Evolutionary conservation across 352 stramenopile genomes (phyloP).

Genomic region (Pythium angustatum): DNA sequence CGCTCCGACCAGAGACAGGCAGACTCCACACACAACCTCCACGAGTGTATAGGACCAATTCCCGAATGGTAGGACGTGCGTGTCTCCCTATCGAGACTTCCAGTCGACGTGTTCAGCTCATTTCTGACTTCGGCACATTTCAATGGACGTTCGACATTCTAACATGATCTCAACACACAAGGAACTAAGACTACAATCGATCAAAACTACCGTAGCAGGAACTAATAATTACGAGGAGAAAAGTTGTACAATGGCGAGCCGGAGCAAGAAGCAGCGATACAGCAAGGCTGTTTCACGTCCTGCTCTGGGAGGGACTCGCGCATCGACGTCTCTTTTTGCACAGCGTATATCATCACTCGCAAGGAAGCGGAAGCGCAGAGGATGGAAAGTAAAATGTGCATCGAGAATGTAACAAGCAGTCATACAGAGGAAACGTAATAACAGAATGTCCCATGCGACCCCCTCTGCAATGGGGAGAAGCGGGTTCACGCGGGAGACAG

Average conservation of each 20-base stretch:
- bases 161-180: too few species aligned
- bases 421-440: not conserved
- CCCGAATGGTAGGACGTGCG: too few species aligned
- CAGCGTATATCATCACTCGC: slow-evolving; percentile 79
- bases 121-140: too few species aligned
- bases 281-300: not conserved
- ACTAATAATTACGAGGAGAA: too few species aligned
- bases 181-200: too few species aligned
- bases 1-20: too few species aligned
- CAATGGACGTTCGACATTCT: too few species aligned
- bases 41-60: too few species aligned
- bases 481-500: not conserved
- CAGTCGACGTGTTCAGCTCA: too few species aligned
- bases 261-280: slow-evolving; percentile 1
- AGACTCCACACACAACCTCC: too few species aligned
- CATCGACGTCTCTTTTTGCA: slow-evolving; percentile 55
- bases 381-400: slow-evolving; percentile 80
- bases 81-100: too few species aligned
- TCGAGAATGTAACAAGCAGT: not conserved
- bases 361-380: slow-evolving; percentile 39
- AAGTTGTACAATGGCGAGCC: slow-evolving; percentile 12
- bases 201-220: too few species aligned
- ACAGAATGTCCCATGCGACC: slow-evolving; percentile 18
- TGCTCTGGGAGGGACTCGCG: slow-evolving; percentile 6
- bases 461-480: slow-evolving; percentile 20